A percentile compares a stretch with the other conserved stretches of the same genome.
Conservation (phyloP, 345 rosid species). For the Salix koriyanagi region DNA sequence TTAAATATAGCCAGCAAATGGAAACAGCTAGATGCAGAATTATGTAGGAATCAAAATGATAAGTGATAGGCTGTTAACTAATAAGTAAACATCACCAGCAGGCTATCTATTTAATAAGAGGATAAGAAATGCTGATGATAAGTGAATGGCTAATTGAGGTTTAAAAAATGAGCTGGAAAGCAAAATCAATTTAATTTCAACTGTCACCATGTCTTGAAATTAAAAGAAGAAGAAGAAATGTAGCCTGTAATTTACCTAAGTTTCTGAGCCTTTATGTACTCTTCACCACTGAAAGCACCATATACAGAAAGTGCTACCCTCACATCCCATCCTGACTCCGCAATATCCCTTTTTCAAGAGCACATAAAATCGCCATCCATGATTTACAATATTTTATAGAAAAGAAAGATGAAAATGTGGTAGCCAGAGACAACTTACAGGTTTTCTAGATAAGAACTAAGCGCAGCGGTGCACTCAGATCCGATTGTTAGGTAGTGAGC, state of each 20-base stretch:
- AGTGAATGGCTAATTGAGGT: neutral
- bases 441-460: constrained; percentile 43
- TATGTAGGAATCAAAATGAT: neutral
- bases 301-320: constrained; percentile 59
- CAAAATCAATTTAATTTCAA: neutral
- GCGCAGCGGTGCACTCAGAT: constrained; percentile 51
- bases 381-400: neutral
- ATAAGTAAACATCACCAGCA: neutral
- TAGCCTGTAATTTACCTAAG: constrained; percentile 36
- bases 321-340: constrained; percentile 59
- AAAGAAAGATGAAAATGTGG: neutral
- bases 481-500: constrained; percentile 70
- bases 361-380: constrained; percentile 5
- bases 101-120: neutral
- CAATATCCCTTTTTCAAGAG: constrained; percentile 33
- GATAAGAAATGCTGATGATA: neutral
- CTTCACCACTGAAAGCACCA: constrained; percentile 53
- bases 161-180: neutral
- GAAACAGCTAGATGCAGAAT: neutral
- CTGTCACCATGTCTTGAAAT: neutral
- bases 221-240: neutral
- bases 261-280: constrained; percentile 59
- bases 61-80: neutral
- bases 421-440: constrained; percentile 30
- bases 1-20: neutral